A percentile compares a stretch with the other conserved stretches of the same genome.
Evolutionary conservation across 1,284 basidiomycete species (phyloP).

Genomic region (Irpex sp.): DNA sequence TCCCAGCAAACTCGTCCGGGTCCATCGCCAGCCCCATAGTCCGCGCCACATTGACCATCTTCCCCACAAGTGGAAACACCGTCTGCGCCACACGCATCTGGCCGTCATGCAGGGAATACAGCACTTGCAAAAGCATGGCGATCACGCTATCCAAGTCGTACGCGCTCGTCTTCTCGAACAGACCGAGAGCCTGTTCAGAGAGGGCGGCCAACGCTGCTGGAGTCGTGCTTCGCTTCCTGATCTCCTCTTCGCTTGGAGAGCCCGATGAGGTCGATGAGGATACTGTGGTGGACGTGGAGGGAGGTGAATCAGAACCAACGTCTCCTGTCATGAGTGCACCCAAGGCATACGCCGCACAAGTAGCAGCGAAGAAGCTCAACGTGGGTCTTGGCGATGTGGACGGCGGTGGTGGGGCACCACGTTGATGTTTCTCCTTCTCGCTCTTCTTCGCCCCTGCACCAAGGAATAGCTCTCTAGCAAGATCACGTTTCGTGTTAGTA

Average conservation of each 20-base stretch:
- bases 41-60: slow-evolving; percentile 63
- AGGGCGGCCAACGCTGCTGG: slow-evolving; percentile 40
- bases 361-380: slow-evolving; percentile 56
- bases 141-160: slow-evolving; percentile 52
- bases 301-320: slow-evolving; percentile 12
- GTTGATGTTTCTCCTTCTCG: not conserved
- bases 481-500: slow-evolving; percentile 21
- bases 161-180: slow-evolving; percentile 37
- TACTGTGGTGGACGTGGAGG: slow-evolving; percentile 1
- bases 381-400: slow-evolving; percentile 33
- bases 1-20: slow-evolving; percentile 49
- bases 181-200: slow-evolving; percentile 40
- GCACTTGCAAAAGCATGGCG: slow-evolving; percentile 49
- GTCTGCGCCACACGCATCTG: slow-evolving; percentile 38
- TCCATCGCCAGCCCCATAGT: slow-evolving; percentile 60
- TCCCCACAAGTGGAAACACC: slow-evolving; percentile 53
- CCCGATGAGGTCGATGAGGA: not conserved
- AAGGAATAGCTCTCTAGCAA: slow-evolving; percentile 34
- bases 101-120: slow-evolving; percentile 50
- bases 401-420: slow-evolving; percentile 10
- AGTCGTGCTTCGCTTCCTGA: slow-evolving; percentile 14
- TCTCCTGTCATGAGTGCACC: slow-evolving; percentile 40
- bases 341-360: slow-evolving; percentile 51
- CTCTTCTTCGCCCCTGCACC: slow-evolving; percentile 11
- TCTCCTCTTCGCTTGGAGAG: slow-evolving; percentile 4